These are phyloP conservation scores for Guyanaporus albipodus DNA, from an alignment of 768 basidiomycete genomes.

Conservation along the genomic window DNA sequence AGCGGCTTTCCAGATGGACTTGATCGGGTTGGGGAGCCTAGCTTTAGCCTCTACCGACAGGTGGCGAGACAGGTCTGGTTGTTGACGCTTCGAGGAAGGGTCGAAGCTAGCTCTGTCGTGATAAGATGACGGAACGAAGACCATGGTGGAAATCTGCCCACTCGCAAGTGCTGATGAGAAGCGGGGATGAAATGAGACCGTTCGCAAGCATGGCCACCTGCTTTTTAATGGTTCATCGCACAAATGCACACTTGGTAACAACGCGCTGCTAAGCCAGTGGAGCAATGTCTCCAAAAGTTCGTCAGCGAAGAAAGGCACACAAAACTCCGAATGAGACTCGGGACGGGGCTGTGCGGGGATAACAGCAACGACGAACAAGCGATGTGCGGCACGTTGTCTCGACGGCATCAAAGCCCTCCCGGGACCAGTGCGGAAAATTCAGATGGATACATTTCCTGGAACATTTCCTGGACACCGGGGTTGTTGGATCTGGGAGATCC, in stretches of 20 bases:
- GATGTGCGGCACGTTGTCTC: too few relatives aligned
- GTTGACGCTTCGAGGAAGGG: slow-evolving; percentile 22
- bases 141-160: slow-evolving; percentile 19
- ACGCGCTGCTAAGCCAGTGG: too few relatives aligned
- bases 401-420: too few relatives aligned
- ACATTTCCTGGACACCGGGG: too few relatives aligned
- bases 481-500: too few relatives aligned
- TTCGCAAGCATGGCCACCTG: background rate
- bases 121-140: slow-evolving; percentile 19
- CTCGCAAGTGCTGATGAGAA: background rate
- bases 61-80: slow-evolving; percentile 31
- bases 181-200: background rate
- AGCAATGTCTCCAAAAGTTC: too few relatives aligned
- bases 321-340: background rate
- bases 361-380: too few relatives aligned
- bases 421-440: too few relatives aligned
- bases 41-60: slow-evolving; percentile 33
- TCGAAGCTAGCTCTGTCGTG: slow-evolving; percentile 11
- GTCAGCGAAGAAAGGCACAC: background rate
- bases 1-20: slow-evolving; percentile 36
- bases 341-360: too few relatives aligned
- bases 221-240: slow-evolving; percentile 17
- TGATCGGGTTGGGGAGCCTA: slow-evolving; percentile 35
- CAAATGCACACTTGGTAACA: background rate
- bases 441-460: too few relatives aligned